Percentiles rank a stretch among this genome's conserved stretches.
These are phyloP conservation scores for Penicillium nordicum DNA, from an alignment of 2,329 filamentous ascomycete genomes.

Conservation along the genomic window DNA sequence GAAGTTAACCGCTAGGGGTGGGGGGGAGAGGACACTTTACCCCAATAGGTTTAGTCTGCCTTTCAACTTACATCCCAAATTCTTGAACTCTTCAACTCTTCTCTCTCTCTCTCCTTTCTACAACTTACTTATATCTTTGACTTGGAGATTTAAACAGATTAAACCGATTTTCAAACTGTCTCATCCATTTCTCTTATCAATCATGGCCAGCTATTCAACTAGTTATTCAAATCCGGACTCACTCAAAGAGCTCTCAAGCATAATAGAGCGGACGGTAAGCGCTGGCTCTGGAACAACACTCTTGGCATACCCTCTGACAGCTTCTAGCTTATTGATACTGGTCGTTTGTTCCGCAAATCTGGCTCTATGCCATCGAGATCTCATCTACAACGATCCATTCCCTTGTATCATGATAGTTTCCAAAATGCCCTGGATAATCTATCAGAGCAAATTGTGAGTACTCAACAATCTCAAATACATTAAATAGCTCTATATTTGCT, in stretches of 20 bases:
- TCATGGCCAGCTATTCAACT: constrained; percentile 2
- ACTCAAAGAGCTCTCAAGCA: constrained; percentile 8
- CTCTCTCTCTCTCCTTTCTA: not conserved
- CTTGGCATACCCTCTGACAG: constrained; percentile 17
- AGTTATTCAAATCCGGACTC: constrained; percentile 7
- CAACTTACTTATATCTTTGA: not conserved
- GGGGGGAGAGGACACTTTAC: constrained; percentile 19
- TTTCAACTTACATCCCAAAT: not conserved
- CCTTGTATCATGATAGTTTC: constrained; percentile 38
- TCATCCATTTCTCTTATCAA: not conserved
- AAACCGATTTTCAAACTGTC: too few relatives aligned
- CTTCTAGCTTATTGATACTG: constrained; percentile 41
- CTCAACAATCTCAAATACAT: not conserved
- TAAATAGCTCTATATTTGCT: not conserved
- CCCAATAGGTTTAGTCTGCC: constrained; percentile 19
- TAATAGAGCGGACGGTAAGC: constrained; percentile 10
- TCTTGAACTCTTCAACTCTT: not conserved
- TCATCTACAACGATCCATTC: constrained; percentile 39
- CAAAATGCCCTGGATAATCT: constrained; percentile 40
- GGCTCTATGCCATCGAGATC: constrained; percentile 34
- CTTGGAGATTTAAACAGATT: too few relatives aligned
- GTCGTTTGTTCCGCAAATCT: constrained; percentile 39
- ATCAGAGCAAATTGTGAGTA: constrained; percentile 43
- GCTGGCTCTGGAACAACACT: constrained; percentile 7
- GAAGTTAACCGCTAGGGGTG: constrained; percentile 22